Evolutionary conservation across 164 flowering plant species (phyloP), one percentile per base, ranked within the genome.

Genomic region (Echeveria elegans): DNA sequence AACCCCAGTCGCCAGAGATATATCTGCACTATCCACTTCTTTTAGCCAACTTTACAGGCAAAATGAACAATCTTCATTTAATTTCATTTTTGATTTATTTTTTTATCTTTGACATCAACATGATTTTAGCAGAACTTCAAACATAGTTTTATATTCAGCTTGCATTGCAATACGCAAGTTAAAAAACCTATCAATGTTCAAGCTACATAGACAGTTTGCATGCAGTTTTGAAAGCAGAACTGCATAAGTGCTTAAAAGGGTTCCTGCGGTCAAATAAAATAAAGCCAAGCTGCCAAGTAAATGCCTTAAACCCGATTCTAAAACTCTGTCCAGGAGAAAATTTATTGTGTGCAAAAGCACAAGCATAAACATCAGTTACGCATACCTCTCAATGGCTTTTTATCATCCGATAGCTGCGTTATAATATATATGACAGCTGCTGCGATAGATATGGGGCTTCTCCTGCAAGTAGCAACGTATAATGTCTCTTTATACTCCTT

Each of bases 401-500:
- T 83, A 41, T 85, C 87, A 52, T 83, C 86, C n/a, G 86, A 82
- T 48, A 87, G 82, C 74, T 85, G 89, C 52, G 85, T 76, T 48
- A 87, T 81, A 18, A 85, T 81, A 68, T 83, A 87, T 45, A 87
- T 87, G 24, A 85, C 85, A 41, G 86, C 89, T n/a, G 92, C 89
- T 29, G 92, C 92, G 62, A 87, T 78, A 10, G 92, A 87, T 66
- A 83, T 79, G 11, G 92, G 92, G 61, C 88, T 87, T 73, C 92
- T 82, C 85, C 92, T 87, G 81, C 76, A 72, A 60, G 50, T 21
- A 61, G 31, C 11, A 60, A 45, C 8, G 21, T 2, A 31, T 15
- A 61, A 43, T 12, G 47, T 43, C 5, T 34, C 28, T 7, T 50
- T 21, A 50, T 45, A 15, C 19, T 45, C 50, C 16, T 23, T 23